Conservation (phyloP, 441 rosid genomes). For the Omphalea diandra region DNA sequence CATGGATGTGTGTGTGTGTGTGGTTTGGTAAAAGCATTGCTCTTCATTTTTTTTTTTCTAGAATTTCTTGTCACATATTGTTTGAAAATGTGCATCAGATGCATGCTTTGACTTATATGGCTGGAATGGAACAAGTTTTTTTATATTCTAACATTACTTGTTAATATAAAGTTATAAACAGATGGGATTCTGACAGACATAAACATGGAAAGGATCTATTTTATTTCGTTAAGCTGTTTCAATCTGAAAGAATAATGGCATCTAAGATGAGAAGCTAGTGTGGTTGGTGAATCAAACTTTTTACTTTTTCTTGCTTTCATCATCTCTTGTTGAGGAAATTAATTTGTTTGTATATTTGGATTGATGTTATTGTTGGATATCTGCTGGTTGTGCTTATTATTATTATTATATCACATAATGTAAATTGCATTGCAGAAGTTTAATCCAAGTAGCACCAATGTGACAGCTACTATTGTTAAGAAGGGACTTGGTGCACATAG, state of each 20-base stretch:
- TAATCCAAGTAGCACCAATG: constrained; percentile 45
- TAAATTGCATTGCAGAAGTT: constrained; percentile 49
- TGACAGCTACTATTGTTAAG: constrained; percentile 40
- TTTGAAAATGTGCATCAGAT: neutral
- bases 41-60: neutral
- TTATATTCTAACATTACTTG: too few species aligned
- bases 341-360: neutral
- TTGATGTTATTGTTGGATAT: neutral
- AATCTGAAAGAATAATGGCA: constrained; percentile 3
- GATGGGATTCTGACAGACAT: neutral
- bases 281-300: neutral
- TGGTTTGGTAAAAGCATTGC: neutral
- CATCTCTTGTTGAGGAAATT: neutral
- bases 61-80: neutral
- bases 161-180: too few species aligned
- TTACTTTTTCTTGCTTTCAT: neutral
- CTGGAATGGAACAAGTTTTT: too few species aligned
- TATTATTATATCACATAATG: constrained; percentile 17
- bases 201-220: neutral
- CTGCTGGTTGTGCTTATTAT: neutral
- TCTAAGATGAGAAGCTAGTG: too few species aligned
- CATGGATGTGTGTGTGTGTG: too few species aligned
- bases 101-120: too few species aligned
- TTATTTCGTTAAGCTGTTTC: neutral
- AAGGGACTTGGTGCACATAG: constrained; percentile 34